phyloP scores from a whole-genome alignment of 2,329 filamentous ascomycete genomes.

The Gaeumannomyces sp. region DNA sequence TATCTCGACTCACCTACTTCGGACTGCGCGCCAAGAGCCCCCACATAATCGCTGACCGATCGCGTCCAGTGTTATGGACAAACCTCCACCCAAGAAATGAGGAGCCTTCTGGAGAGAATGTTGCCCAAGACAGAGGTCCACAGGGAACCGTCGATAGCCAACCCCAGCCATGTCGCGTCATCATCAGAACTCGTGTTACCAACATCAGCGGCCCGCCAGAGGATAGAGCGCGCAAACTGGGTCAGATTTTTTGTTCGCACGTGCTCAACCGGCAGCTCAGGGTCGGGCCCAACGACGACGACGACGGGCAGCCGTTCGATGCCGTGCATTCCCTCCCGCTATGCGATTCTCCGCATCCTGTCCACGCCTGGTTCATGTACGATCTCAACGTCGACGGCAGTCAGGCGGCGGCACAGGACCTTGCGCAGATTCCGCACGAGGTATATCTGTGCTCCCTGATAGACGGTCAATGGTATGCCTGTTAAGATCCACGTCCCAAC shows the following conservation, averaged over 20 bases:
- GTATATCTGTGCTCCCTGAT: background rate
- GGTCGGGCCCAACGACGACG: background rate
- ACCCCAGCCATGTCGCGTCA: background rate
- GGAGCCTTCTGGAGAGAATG: background rate
- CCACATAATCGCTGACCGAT: no score
- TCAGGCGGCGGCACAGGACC: background rate
- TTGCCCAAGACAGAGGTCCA: background rate
- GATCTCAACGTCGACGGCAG: background rate
- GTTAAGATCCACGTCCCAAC: no score
- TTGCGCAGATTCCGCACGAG: background rate
- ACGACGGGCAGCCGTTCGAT: background rate
- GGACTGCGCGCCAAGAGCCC: background rate
- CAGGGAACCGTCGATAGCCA: background rate
- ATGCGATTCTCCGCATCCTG: background rate
- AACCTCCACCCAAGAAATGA: background rate
- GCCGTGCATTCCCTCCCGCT: background rate
- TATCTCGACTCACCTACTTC: background rate
- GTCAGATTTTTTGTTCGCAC: background rate
- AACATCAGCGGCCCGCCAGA: background rate
- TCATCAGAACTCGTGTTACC: background rate
- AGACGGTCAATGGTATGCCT: background rate
- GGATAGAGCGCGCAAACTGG: background rate
- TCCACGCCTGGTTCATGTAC: constrained; percentile 1
- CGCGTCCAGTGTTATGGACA: background rate
- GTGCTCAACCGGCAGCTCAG: background rate